Evolutionary conservation across 108 stramenopile genomes (phyloP).

Genomic region (Phaeodactylum tricornutum): DNA sequence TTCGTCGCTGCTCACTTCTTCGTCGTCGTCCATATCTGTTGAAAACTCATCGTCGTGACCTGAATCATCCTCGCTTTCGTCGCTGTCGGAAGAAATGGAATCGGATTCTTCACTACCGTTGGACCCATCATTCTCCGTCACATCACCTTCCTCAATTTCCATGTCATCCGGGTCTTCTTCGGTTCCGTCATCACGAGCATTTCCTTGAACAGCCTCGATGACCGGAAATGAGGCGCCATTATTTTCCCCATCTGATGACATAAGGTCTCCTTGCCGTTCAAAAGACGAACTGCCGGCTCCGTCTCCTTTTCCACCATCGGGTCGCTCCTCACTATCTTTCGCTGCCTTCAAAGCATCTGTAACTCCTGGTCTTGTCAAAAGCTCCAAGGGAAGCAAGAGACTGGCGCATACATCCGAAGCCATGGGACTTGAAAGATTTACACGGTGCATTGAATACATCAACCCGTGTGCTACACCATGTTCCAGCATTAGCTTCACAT

Average conservation of each 20-base stretch:
- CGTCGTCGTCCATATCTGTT: constrained; percentile 35
- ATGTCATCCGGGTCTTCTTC: constrained; percentile 19
- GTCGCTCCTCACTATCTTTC: not conserved
- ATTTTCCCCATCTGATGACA: too few species aligned
- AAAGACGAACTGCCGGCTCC: too few species aligned
- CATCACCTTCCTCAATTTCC: constrained; percentile 24
- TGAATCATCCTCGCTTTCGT: constrained; percentile 23
- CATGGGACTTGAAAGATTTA: constrained; percentile 71
- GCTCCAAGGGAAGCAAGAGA: constrained; percentile 79
- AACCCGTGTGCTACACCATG: constrained; percentile 69
- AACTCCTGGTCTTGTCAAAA: constrained; percentile 64
- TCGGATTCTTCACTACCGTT: constrained; percentile 5
- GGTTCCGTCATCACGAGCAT: constrained; percentile 11
- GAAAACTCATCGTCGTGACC: constrained; percentile 20
- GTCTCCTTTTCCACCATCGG: not conserved
- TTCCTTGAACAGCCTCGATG: constrained; percentile 4
- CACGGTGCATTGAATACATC: constrained; percentile 54
- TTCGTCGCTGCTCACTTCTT: constrained; percentile 20
- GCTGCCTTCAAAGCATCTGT: not conserved
- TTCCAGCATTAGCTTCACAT: constrained; percentile 77
- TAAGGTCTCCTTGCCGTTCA: too few species aligned
- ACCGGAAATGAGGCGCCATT: constrained; percentile 39
- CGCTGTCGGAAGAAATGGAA: constrained; percentile 7
- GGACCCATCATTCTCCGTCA: constrained; percentile 19
- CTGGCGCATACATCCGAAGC: constrained; percentile 48